Evolutionary conservation across 306 rosid genomes (phyloP).

Genomic region (Lagenaria siceraria): DNA sequence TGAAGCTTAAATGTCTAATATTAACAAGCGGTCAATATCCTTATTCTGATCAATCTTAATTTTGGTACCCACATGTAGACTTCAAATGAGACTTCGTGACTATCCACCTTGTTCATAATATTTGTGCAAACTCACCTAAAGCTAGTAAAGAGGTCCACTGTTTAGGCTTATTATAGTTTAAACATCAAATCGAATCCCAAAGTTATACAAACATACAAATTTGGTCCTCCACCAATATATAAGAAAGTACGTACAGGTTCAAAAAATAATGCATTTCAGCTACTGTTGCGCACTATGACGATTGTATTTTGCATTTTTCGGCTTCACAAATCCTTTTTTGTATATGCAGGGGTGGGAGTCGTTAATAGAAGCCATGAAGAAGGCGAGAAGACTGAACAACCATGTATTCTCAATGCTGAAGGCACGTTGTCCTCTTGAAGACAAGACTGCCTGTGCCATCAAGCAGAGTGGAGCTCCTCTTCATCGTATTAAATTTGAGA

Average conservation of each 20-base stretch:
- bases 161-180: neutral
- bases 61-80: neutral
- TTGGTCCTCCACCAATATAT: neutral
- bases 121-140: neutral
- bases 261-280: neutral
- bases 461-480: conserved; percentile 97
- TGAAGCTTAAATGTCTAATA: too few relatives aligned
- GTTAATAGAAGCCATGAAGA: conserved; percentile 80
- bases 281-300: neutral
- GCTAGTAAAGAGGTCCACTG: neutral
- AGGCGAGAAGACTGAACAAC: conserved; percentile 91
- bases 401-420: conserved; percentile 95
- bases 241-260: neutral
- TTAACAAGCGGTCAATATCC: too few relatives aligned
- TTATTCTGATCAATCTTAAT: too few relatives aligned
- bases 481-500: conserved; percentile 75
- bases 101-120: neutral
- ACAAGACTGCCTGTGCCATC: conserved; percentile 95
- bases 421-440: conserved; percentile 97
- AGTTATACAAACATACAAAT: neutral
- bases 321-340: neutral
- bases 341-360: conserved; percentile 70
- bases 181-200: neutral
- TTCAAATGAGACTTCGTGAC: neutral
- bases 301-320: neutral